Base-by-base conservation (phyloP, 2,329 filamentous ascomycete genomes). In the Emmonsia crescens region DNA sequence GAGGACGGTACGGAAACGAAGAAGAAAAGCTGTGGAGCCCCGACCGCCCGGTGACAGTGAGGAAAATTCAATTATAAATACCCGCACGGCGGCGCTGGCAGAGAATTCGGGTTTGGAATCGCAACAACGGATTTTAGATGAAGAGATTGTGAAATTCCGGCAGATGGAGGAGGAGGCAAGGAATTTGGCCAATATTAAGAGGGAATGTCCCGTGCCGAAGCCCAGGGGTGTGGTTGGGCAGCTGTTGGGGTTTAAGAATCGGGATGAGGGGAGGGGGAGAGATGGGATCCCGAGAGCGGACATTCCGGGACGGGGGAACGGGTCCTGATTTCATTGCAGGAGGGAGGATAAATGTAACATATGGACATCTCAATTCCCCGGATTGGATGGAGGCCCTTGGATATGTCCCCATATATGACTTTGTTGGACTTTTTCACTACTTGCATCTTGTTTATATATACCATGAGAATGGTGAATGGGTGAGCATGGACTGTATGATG, bases 201-300 rank as follows among this genome's bases (percentile, higher is more conserved):
- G 90, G 69, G 90, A 95, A 72, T 99, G 94, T 72, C 94, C 94
- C 0, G 86, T 99, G 14, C 94, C 94, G 5, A 96, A 96, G 75
- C 93, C 94, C 0, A 82, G 85, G 38, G 92, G 91, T 2, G 76
- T 91, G 40, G 76, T 96, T 54, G 89, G 89, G 14, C 83, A 89
- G 70, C 79, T 93, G 67, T 76, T 94, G 64, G 90, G 89, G 0
- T 88, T 93, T 71, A 82, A 81, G 67, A 78, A 70, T 68, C 67
- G 65, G 57, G 66, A 62, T 21, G 66, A 63, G 56, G 59, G 65
- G 62, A 64, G 65, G 51, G 64, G 33, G 57, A 58, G 61, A 29
- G 56, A 57, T 57, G 54, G 62, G n/a, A 57, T 61, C 31, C 49
- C 61, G 29, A 59, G 60, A 1, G 46, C 64, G 21, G 61, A 60